These are phyloP conservation scores for Paspalum notatum DNA, from an alignment of 176 grass and related monocot species.

Conservation along the genomic window DNA sequence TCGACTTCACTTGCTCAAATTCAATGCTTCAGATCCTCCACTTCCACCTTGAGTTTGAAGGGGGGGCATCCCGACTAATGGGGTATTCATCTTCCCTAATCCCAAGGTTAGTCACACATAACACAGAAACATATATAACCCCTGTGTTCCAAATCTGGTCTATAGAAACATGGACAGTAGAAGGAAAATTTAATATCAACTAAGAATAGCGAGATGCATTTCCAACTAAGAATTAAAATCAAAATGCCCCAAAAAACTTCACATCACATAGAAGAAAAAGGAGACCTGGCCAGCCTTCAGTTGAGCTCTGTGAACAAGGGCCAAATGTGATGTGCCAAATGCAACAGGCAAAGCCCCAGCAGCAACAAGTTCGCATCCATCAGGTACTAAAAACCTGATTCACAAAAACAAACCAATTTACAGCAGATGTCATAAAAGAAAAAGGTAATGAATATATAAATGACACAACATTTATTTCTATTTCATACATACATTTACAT, in stretches of 20 bases:
- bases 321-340: constrained; percentile 92
- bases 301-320: constrained; percentile 84
- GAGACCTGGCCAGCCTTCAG: constrained; percentile 81
- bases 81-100: too few relatives aligned
- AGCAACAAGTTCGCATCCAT: constrained; percentile 80
- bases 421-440: constrained; percentile 8
- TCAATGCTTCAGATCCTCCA: too few relatives aligned
- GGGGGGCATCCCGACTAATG: too few relatives aligned
- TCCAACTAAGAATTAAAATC: neutral
- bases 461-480: neutral
- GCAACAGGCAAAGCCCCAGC: constrained; percentile 91
- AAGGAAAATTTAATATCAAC: neutral
- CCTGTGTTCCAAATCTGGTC: neutral
- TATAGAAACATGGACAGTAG: neutral
- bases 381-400: constrained; percentile 75
- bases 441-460: neutral
- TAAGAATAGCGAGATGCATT: neutral
- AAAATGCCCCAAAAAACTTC: neutral
- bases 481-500: neutral
- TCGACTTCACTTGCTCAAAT: too few relatives aligned
- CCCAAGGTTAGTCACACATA: too few relatives aligned
- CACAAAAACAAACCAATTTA: constrained; percentile 3
- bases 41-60: too few relatives aligned
- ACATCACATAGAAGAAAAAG: constrained; percentile 3
- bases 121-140: too few relatives aligned